These are phyloP conservation scores for Rugonectria rugulosa DNA, from an alignment of 2,329 filamentous ascomycete genomes.

Conservation along the genomic window DNA sequence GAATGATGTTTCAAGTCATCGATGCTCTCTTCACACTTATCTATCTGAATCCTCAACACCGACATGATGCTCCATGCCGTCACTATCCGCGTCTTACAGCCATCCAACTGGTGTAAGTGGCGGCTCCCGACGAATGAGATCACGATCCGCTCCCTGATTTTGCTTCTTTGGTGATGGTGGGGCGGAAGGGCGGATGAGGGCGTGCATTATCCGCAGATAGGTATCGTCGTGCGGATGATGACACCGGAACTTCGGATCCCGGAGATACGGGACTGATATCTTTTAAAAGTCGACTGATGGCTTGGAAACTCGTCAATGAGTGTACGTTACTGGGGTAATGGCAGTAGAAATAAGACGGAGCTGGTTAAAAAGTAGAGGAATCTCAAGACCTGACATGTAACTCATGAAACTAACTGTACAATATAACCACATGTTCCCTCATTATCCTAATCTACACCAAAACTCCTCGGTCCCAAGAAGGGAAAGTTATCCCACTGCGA, in stretches of 20 bases:
- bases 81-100: constrained; percentile 16
- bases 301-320: neutral
- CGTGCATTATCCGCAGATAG: constrained; percentile 21
- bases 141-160: constrained; percentile 3
- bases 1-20: neutral
- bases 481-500: constrained; percentile 38
- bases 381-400: neutral
- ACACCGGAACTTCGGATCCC: constrained; percentile 21
- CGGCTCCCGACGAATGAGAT: constrained; percentile 4
- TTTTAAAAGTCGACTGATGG: neutral
- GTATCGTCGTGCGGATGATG: constrained; percentile 18
- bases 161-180: constrained; percentile 2
- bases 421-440: neutral
- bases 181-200: constrained; percentile 16
- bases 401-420: neutral
- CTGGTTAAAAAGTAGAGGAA: neutral
- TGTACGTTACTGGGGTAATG: neutral
- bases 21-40: constrained; percentile 17
- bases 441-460: constrained; percentile 12
- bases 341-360: neutral
- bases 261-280: constrained; percentile 1
- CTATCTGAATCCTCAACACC: constrained; percentile 12
- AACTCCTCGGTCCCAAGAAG: constrained; percentile 22
- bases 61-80: constrained; percentile 10
- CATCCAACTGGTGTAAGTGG: neutral